These are phyloP conservation scores for Mycena leptocephala DNA, from an alignment of 768 basidiomycete genomes.

Conservation along the genomic window DNA sequence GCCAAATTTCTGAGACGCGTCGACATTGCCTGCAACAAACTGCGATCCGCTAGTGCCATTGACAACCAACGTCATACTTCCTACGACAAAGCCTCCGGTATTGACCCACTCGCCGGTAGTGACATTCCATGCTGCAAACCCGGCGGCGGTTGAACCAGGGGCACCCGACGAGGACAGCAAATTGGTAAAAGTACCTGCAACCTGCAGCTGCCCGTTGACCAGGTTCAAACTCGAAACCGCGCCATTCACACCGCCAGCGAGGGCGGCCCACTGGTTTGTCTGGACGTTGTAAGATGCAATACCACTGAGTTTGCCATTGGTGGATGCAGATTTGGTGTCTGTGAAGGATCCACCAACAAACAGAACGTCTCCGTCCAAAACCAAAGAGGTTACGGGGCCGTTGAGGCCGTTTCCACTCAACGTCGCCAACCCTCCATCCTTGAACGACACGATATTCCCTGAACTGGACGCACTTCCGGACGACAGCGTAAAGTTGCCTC, in stretches of 20 bases:
- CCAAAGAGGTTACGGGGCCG: conserved; percentile 81
- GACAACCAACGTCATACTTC: conserved; percentile 78
- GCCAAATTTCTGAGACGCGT: conserved; percentile 72
- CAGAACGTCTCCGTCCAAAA: conserved; percentile 74
- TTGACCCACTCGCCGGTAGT: conserved; percentile 76
- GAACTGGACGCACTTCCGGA: conserved; percentile 70
- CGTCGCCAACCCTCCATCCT: conserved; percentile 67
- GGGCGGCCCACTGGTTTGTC: conserved; percentile 75
- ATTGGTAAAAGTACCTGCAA: conserved; percentile 85
- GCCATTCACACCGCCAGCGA: conserved; percentile 86
- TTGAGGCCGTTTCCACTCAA: conserved; percentile 83
- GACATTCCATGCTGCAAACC: conserved; percentile 86
- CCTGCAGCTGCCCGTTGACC: conserved; percentile 66
- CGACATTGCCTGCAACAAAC: conserved; percentile 80
- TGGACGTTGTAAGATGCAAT: conserved; percentile 83
- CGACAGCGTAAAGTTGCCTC: conserved; percentile 80
- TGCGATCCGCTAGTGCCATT: conserved; percentile 76
- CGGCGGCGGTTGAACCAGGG: conserved; percentile 61
- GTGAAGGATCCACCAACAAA: conserved; percentile 93
- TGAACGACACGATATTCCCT: conserved; percentile 83
- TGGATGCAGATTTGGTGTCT: conserved; percentile 72
- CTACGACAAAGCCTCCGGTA: conserved; percentile 81
- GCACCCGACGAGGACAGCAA: conserved; percentile 51
- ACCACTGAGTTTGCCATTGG: conserved; percentile 69
- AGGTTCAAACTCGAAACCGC: conserved; percentile 75